Conservation (phyloP, 1,284 basidiomycete genomes). For the Ceratobasidium sp. region DNA sequence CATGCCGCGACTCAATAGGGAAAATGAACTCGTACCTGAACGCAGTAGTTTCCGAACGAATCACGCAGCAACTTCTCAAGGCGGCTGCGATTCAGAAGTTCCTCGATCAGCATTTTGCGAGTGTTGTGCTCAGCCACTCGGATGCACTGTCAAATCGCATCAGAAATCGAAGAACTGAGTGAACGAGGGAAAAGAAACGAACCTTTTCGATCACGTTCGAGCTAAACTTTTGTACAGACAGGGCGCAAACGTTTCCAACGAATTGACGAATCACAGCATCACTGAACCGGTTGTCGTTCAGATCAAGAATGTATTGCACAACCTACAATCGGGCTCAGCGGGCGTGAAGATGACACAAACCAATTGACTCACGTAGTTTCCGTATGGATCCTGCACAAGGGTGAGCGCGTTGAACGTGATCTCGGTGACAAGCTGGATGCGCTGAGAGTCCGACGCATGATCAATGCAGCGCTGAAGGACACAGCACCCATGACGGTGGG, state of each 20-base stretch:
- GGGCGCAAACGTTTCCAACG: constrained; percentile 94
- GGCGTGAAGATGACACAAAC: neutral
- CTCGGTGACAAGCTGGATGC: constrained; percentile 97
- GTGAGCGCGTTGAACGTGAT: constrained; percentile 99
- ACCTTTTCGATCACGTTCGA: constrained; percentile 95
- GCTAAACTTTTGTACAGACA: constrained; percentile 99
- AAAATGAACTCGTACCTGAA: constrained; percentile 66
- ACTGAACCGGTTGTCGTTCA: constrained; percentile 98
- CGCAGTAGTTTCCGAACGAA: constrained; percentile 95
- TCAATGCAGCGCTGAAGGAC: constrained; percentile 99
- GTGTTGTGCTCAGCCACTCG: constrained; percentile 96
- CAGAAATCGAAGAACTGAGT: constrained; percentile 25
- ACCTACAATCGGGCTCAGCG: constrained; percentile 63
- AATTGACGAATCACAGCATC: constrained; percentile 98
- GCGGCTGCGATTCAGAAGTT: constrained; percentile 92
- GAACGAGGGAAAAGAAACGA: constrained; percentile 44
- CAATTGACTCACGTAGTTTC: constrained; percentile 80
- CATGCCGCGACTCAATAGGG: constrained; percentile 43
- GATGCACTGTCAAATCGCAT: constrained; percentile 75
- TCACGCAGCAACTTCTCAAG: constrained; percentile 95
- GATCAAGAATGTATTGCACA: constrained; percentile 96
- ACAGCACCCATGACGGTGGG: constrained; percentile 98
- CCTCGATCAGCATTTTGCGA: constrained; percentile 94
- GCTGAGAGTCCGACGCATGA: constrained; percentile 95
- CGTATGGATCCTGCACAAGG: constrained; percentile 98